These are phyloP conservation scores for Hondaea fermentalgiana DNA, from an alignment of 108 stramenopile genomes.

Conservation along the genomic window DNA sequence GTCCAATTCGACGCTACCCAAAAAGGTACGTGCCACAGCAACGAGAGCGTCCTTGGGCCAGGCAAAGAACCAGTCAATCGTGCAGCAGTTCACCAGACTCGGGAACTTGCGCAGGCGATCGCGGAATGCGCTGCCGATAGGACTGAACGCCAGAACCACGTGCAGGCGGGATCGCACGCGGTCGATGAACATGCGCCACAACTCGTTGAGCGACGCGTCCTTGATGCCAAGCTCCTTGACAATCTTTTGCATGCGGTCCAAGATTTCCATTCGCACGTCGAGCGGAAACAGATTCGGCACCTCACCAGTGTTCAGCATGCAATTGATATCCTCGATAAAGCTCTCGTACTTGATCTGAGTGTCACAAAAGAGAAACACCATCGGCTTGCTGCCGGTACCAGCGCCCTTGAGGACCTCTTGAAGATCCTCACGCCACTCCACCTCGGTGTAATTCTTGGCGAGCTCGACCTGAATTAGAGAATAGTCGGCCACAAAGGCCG, in stretches of 20 bases:
- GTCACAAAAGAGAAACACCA: slow-evolving; percentile 53
- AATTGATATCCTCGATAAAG: slow-evolving; percentile 57
- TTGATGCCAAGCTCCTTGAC: slow-evolving; percentile 55
- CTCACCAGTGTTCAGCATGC: slow-evolving; percentile 58
- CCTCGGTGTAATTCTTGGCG: slow-evolving; percentile 30
- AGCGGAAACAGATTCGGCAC: slow-evolving; percentile 51
- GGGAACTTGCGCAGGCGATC: slow-evolving; percentile 23
- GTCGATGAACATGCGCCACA: slow-evolving; percentile 39
- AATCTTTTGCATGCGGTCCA: slow-evolving; percentile 30
- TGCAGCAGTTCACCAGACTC: background rate
- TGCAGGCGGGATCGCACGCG: background rate
- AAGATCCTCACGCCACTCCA: slow-evolving; percentile 58
- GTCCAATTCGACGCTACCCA: slow-evolving; percentile 42
- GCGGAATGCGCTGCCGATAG: background rate
- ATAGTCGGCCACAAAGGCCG: background rate
- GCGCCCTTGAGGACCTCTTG: slow-evolving; percentile 43
- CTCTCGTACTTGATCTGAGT: slow-evolving; percentile 53
- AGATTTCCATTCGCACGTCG: slow-evolving; percentile 44
- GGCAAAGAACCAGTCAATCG: slow-evolving; percentile 24
- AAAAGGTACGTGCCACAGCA: slow-evolving; percentile 33
- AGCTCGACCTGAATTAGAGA: background rate
- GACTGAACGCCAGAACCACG: slow-evolving; percentile 20
- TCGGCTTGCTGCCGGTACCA: slow-evolving; percentile 39
- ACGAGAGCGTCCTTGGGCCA: slow-evolving; percentile 28
- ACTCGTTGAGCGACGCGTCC: slow-evolving; percentile 27